A percentile compares a stretch with the other conserved stretches of the same genome.
Conservation (phyloP, 2,329 filamentous ascomycete species). For the Zymoseptoria pseudotritici region DNA sequence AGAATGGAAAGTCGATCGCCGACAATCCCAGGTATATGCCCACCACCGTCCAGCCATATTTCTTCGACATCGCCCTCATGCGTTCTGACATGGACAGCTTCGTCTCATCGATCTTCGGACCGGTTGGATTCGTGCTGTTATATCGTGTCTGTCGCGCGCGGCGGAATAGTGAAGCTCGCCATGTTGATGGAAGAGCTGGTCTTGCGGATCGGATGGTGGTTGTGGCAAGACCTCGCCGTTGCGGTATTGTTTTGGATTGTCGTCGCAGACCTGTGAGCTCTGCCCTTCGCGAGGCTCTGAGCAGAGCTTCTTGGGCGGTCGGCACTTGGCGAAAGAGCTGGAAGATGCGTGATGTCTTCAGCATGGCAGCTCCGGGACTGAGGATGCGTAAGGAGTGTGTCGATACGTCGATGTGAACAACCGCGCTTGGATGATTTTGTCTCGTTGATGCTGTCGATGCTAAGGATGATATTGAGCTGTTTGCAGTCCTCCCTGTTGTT, state of each 20-base stretch:
- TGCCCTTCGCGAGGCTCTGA: conserved; percentile 5
- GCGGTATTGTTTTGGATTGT: conserved; percentile 2
- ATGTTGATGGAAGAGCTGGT: conserved; percentile 5
- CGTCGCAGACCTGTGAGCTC: conserved; percentile 3
- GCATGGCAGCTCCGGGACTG: conserved; percentile 9
- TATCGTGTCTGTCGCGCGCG: conserved; percentile 26
- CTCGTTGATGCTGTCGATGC: background rate
- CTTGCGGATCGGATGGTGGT: conserved; percentile 3
- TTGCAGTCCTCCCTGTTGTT: background rate
- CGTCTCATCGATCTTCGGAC: conserved; percentile 8
- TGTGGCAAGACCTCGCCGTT: conserved; percentile 8
- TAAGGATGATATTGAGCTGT: background rate
- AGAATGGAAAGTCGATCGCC: conserved; percentile 87
- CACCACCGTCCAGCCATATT: conserved; percentile 89
- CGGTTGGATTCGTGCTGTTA: conserved; percentile 27
- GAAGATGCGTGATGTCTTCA: conserved; percentile 10
- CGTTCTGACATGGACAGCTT: conserved; percentile 48
- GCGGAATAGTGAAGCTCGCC: conserved; percentile 13
- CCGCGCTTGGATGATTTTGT: background rate
- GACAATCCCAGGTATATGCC: conserved; percentile 84
- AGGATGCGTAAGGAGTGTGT: background rate
- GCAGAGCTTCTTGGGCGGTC: conserved; percentile 4
- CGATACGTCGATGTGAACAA: background rate
- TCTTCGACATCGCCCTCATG: conserved; percentile 74
- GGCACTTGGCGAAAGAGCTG: conserved; percentile 10